Base-by-base conservation (phyloP, 352 stramenopile species). In the Phytophthora boehmeriae region DNA sequence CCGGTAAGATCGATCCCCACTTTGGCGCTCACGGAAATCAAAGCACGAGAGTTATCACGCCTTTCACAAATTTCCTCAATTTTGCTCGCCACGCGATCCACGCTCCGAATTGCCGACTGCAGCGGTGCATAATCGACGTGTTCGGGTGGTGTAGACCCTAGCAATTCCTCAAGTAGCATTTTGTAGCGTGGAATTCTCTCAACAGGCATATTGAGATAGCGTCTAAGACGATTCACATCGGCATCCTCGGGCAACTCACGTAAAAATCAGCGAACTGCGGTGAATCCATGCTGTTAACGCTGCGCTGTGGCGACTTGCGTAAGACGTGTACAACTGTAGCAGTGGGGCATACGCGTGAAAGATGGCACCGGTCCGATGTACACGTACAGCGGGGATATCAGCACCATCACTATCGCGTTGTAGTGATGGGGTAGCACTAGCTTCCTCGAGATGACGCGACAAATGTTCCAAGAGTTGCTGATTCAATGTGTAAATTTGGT, bases 201-300 rank as follows among this genome's bases (percentile, higher is more conserved):
- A 68, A 96, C 91, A 5, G 87, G 87, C 83, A 94, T 93, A 44
- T 93, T 94, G n/a, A 96, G 59, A 41, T 92, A 93, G 19, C 75
- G 85, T 14, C 79, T 68, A 22, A 95, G 60, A 2, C 80, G 74
- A 23, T 89, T 85, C 3, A 81, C 59, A 36, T 83, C 83, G 1
- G 78, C 76, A 10, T 92, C 83, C 11, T 75, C 63, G 1, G 86
- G 85, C 38, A 95, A 73, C 38, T 93, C 81, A n/a, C 73, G 73
- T 25, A 95, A 46, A 95, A 94, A 19, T 51, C 70, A 8, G 71
- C 72, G 48, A 95, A 94, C 46, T 92, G 75, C 9, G 77, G 73
- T n/a, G 87, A 90, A 27, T 88, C 75, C 58, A 90, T 9, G 80
- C 80, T 28, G 75, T 76, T 27, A 93, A 42, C 13, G 83, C 87